These are phyloP conservation scores for Bolboschoenus planiculmis DNA, from an alignment of 176 grass and related monocot species.

Conservation along the genomic window DNA sequence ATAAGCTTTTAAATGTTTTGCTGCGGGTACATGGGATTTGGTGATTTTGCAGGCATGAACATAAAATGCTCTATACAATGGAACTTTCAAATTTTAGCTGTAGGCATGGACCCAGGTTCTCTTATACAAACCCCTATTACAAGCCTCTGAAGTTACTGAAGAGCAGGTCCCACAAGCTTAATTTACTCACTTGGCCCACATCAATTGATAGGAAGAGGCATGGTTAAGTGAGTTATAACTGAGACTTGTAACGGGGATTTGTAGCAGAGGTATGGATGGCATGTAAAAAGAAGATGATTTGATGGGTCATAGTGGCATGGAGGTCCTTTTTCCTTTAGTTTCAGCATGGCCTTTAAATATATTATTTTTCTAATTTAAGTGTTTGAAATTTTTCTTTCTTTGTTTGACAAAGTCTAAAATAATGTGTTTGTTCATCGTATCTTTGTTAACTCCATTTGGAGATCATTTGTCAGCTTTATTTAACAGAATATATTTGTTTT, in stretches of 20 bases:
- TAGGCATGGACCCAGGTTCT: neutral
- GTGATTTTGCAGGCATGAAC: neutral
- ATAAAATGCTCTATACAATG: neutral
- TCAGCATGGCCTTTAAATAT: neutral
- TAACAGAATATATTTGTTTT: slow-evolving; percentile 12
- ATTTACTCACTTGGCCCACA: neutral
- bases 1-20: no score
- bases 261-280: neutral
- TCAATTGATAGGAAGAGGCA: neutral
- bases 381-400: neutral
- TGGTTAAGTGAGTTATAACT: neutral
- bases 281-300: neutral
- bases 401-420: neutral
- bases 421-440: neutral
- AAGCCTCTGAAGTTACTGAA: neutral
- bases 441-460: neutral
- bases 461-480: neutral
- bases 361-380: neutral
- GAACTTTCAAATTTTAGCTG: neutral
- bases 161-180: neutral
- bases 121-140: neutral
- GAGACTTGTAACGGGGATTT: neutral
- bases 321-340: neutral
- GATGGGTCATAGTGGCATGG: neutral
- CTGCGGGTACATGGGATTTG: neutral